Evolutionary conservation across 1,284 basidiomycete species (phyloP), one percentile per base, ranked within the genome.

Genomic region (Xerocomus tenax): DNA sequence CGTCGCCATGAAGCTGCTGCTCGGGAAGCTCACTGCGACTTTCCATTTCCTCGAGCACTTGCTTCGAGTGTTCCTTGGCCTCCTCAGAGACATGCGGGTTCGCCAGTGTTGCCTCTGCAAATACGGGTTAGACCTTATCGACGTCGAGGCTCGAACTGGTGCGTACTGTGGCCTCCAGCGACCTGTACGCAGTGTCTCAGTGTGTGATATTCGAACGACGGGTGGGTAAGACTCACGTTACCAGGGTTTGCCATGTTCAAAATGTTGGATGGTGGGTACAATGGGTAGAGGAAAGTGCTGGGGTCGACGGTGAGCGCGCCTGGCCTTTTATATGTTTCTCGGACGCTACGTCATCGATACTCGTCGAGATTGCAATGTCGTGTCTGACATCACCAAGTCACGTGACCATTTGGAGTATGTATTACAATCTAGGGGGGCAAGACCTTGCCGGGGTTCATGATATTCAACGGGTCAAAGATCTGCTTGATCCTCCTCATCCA

Each of bases 391-490:
- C 21, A 16, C 18, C 25, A 7, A 13, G 26, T 29, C 41, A 44
- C 41, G 34, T 44, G 26, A 49, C 32, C 7, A 25, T 25, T 40
- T 25, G 38, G 6, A 21, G 36, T 12, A 21, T 6, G n/a, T n/a
- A n/a, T n/a, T n/a, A n/a, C n/a, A 19, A 39, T 41, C 34, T 55
- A 57, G 15, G 44, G 32, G 1, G 60, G 66, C 40, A 90, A 65
- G 48, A 92, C 87, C 67, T 91, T 90, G 32, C 84, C 85, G 1
- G 91, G 91, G 61, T 91, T 96, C 78, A 98, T 84, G 61, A 98
- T 88, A 3, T 88, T 86, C 45, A 84, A 78, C 3, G 91, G 90
- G 69, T 98, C 96, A 63, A 97, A 94, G 13, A 93, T 63, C n/a
- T 79, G 65, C 70, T 98, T 97, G 64, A 98, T 82, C 67, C 77